phyloP scores from a whole-genome alignment of 208 protist species.

The Leishmania mexicana region DNA sequence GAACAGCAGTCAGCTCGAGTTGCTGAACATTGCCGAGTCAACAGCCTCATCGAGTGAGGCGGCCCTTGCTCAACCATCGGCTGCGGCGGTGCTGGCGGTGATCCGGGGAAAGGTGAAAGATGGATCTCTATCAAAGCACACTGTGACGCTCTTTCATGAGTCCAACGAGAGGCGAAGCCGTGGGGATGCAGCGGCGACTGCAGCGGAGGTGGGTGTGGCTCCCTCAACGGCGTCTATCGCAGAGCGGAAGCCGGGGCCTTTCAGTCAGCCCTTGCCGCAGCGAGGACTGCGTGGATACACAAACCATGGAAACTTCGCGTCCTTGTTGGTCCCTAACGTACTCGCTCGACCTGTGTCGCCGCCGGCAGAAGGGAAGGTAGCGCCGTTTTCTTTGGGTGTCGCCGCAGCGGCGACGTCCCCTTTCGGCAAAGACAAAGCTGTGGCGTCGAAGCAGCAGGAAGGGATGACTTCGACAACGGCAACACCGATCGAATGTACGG shows the following conservation, averaged over 20 bases:
- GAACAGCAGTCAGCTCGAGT: constrained; percentile 43
- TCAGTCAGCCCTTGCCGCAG: constrained; percentile 4
- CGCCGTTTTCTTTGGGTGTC: neutral
- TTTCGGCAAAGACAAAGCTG: neutral
- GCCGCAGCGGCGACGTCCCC: neutral
- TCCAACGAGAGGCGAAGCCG: neutral
- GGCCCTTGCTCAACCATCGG: neutral
- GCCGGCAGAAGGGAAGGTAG: neutral
- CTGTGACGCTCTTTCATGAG: constrained; percentile 15
- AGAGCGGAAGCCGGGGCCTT: neutral
- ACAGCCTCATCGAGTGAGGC: neutral
- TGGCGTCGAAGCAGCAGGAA: neutral
- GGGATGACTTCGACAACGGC: neutral
- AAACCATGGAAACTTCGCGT: constrained; percentile 7
- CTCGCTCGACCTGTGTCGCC: neutral
- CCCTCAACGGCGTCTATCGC: neutral
- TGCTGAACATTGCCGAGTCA: constrained; percentile 12
- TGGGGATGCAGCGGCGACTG: neutral
- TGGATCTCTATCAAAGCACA: neutral
- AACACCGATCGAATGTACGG: neutral
- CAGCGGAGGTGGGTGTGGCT: neutral
- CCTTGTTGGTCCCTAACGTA: constrained; percentile 8
- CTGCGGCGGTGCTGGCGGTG: neutral
- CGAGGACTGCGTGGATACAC: constrained; percentile 11
- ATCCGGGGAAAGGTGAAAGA: neutral